phyloP scores from a whole-genome alignment of 495 filamentous ascomycete genomes.

The Alectoria sarmentosa region DNA sequence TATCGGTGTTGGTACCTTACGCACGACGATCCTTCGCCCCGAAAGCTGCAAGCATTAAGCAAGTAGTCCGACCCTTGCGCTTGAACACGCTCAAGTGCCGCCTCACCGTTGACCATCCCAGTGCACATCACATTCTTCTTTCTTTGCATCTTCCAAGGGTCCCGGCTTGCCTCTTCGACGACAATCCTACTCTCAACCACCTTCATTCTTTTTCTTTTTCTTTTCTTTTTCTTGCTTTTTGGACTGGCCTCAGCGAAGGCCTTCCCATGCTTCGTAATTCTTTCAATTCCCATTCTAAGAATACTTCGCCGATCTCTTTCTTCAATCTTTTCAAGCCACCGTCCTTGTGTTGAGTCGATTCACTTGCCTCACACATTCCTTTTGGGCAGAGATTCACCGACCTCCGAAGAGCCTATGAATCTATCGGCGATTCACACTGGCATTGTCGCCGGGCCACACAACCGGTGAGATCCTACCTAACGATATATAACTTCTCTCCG shows the following conservation, averaged over 20 bases:
- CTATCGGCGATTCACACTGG: conserved; percentile 3
- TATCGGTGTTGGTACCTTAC: conserved; percentile 8
- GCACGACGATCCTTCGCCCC: conserved; percentile 16
- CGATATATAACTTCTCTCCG: not conserved
- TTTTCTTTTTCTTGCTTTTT: not conserved
- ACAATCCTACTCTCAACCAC: not conserved
- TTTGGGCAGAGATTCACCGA: conserved; percentile 1
- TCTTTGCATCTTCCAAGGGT: not conserved
- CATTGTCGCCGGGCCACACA: conserved; percentile 11
- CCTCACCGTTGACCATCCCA: conserved; percentile 8
- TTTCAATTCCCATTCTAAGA: conserved; percentile 5
- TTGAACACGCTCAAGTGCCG: conserved; percentile 11
- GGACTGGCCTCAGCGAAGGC: not conserved
- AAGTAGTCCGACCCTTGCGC: conserved; percentile 12
- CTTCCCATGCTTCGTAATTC: conserved; percentile 2
- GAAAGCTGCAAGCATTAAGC: conserved; percentile 3
- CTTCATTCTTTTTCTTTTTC: not conserved
- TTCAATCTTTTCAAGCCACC: conserved; percentile 4
- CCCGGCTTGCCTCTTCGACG: not conserved
- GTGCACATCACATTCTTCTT: conserved; percentile 4
- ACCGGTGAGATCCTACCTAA: conserved; percentile 5
- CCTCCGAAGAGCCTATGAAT: conserved; percentile 15
- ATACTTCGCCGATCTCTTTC: not conserved
- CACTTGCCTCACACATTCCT: not conserved
- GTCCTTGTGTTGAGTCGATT: not conserved